These are phyloP conservation scores for Euphorbia peplus DNA, from an alignment of 345 rosid species.

Conservation along the genomic window DNA sequence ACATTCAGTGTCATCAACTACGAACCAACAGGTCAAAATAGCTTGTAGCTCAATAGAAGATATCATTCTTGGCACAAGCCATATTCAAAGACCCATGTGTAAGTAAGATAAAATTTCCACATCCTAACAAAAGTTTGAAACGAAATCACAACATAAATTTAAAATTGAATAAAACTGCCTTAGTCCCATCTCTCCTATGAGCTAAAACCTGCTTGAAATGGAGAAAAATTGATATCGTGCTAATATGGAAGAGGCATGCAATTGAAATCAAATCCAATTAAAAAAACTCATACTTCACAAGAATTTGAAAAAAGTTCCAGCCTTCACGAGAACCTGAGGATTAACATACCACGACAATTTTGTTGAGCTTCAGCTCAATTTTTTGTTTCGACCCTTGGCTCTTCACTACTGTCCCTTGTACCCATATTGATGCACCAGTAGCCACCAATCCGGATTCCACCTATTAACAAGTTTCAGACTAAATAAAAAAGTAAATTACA, in stretches of 20 bases:
- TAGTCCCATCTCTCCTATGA: neutral
- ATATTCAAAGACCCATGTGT: neutral
- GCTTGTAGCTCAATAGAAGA: neutral
- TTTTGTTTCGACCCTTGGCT: constrained; percentile 96
- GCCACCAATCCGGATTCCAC: constrained; percentile 75
- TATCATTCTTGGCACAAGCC: neutral
- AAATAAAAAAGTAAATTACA: constrained; percentile 16
- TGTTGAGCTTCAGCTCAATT: constrained; percentile 77
- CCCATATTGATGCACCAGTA: constrained; percentile 82
- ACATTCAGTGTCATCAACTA: neutral
- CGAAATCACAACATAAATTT: neutral
- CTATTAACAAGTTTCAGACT: constrained; percentile 34
- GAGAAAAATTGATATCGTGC: neutral
- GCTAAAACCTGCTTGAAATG: neutral
- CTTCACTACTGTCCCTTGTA: constrained; percentile 72
- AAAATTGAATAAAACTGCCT: neutral
- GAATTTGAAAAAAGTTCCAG: neutral
- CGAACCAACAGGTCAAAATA: neutral
- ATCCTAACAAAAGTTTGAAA: neutral
- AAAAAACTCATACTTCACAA: neutral
- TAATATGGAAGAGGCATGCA: neutral
- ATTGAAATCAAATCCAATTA: neutral
- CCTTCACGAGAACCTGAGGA: constrained; percentile 3
- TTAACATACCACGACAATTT: constrained; percentile 62
- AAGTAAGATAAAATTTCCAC: neutral